Base-by-base conservation (phyloP, 2,329 filamentous ascomycete species). In the Ophiostoma pallidulum region DNA sequence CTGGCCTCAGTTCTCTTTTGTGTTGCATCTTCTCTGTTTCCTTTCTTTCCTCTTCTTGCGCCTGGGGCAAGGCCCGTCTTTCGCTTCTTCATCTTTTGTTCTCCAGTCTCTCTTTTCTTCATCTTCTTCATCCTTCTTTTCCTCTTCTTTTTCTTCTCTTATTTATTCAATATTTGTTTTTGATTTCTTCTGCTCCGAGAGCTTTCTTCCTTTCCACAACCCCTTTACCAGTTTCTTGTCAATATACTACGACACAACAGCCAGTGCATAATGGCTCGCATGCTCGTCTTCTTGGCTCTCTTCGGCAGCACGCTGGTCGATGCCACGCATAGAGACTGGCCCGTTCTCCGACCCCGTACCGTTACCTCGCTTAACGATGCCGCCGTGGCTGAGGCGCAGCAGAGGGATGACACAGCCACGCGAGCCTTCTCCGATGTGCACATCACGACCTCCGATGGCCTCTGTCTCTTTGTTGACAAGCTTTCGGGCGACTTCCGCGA, bases 401-500 rank as follows among this genome's bases (percentile, higher is more conserved):
- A 64, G 52, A 64, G 68, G 4, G 70, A 73, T 53, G 55, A 61
- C 46, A 63, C 62, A 8, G 70, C 70, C 40, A 70, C 65, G 3
- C 64, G 69, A 8, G 67, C 67, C 22, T 66, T 71, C 42, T 66
- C 68, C 22, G 58, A 66, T 41, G 60, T 69, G n/a, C 62, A 66
- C 42, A 71, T 73, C 60, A 64, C 56, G 57, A 69, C 68, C 0
- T 61, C 66, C 1, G 64, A 69, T 41, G 70, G 69, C 22, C 61
- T 59, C 47, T 73, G 70, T 41, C 65, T 73, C 40, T 70, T 67
- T 44, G 68, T 73, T 16, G 67, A 73, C 54, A 58, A 63, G 46
- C 60, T 72, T 4, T 72, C 69, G 1, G 71, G 70, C 16, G 70
- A 74, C 56, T 72, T 69, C 50, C 65, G 69, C 12, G 69, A 65